A percentile compares a stretch with the other conserved stretches of the same genome.
These are phyloP conservation scores for Boletus bicolor DNA, from an alignment of 768 basidiomycete genomes.

Conservation along the genomic window DNA sequence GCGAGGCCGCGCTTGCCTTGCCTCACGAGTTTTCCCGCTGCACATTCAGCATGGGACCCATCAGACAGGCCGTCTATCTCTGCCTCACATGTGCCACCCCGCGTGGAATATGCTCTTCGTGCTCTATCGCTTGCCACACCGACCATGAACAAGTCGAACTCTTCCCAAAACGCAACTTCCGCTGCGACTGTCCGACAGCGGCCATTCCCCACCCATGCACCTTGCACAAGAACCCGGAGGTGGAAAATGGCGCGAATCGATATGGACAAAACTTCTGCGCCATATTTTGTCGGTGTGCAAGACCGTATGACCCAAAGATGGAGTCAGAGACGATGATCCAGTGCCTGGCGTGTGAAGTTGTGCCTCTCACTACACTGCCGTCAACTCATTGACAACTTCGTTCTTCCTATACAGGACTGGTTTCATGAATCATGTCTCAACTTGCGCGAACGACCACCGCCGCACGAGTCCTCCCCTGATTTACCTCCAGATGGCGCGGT, in stretches of 20 bases:
- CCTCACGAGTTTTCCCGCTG: constrained; percentile 63
- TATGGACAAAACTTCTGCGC: constrained; percentile 76
- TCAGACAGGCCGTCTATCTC: constrained; percentile 80
- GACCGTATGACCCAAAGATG: constrained; percentile 65
- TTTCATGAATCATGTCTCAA: constrained; percentile 89
- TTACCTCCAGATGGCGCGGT: not conserved
- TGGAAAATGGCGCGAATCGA: constrained; percentile 53
- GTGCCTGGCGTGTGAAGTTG: constrained; percentile 80
- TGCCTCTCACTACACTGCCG: not conserved
- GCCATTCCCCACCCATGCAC: constrained; percentile 60
- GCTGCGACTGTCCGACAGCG: constrained; percentile 80
- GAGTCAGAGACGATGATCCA: constrained; percentile 88
- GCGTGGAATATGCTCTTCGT: constrained; percentile 76
- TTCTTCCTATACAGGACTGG: constrained; percentile 60
- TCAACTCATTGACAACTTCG: not conserved
- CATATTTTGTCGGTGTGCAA: constrained; percentile 71
- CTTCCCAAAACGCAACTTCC: constrained; percentile 80
- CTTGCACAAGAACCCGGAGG: constrained; percentile 53
- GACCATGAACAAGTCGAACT: constrained; percentile 84
- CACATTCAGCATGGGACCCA: constrained; percentile 54
- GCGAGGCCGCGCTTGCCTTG: constrained; percentile 47
- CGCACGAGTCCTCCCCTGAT: constrained; percentile 40
- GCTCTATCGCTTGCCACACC: constrained; percentile 84
- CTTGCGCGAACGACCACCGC: constrained; percentile 61
- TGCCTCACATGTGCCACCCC: constrained; percentile 69